Evolutionary conservation across 1,284 basidiomycete species (phyloP), one percentile per base, ranked within the genome.

Genomic region (Cutaneotrichosporon cyanovorans): DNA sequence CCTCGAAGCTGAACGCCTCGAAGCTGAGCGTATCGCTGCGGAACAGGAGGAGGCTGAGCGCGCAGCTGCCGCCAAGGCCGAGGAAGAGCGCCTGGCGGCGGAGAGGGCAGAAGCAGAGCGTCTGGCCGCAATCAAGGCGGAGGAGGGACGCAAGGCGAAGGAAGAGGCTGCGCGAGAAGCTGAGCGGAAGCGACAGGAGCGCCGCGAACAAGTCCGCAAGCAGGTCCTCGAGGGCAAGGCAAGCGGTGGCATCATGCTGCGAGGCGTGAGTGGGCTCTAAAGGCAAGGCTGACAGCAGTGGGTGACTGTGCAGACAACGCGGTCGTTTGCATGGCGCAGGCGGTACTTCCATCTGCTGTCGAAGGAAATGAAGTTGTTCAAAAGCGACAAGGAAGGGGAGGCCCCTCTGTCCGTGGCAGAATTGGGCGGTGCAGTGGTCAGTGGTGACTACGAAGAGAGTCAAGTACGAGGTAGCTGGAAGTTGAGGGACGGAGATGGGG

Each of bases 401-500:
- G 31, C 32, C 6, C 40, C 52, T n/a, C 28, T 54, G 21, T 35
- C 21, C 4, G 22, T 22, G 8, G 48, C 31, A 12, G 15, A 22
- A 21, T 36, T 53, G 2, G 11, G 5, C 10, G 23, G 31, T 5
- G 42, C 42, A 7, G 12, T n/a, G 15, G 39, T 42, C 10, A 15
- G 5, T 12, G 30, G 50, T 20, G 45, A 42, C 16, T 70, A 68
- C 53, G 68, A 70, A 42, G 68, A 70, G 43, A 57, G 56, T 15
- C 65, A 66, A 47, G 65, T 70, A 7, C 60, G 64, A 28, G 65
- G 59, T 5, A 64, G 61, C 42, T 70, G 65, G 57, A 66, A 63
- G 48, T 44, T 69, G 5, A 35, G 37, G 9, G 48, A 49, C 21
- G 60, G 53, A 4, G 31, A 48, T 14, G 54, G 42, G 15, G 61